Conservation (phyloP, 345 rosid genomes). For the Linum lewisii region DNA sequence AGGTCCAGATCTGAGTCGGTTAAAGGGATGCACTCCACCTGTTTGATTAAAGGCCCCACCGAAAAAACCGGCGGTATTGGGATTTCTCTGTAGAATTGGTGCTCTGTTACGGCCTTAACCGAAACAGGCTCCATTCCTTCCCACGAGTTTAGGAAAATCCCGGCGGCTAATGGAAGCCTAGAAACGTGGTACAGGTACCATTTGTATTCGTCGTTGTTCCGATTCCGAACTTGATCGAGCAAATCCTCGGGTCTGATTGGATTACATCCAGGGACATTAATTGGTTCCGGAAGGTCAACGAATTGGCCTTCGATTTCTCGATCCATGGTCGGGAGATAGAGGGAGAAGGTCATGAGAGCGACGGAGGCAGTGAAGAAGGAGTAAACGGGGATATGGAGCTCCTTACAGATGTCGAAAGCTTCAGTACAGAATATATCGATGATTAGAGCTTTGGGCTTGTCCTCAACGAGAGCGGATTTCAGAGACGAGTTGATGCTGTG, state of each 20-base stretch:
- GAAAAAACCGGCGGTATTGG: conserved; percentile 10
- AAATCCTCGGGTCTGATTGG: conserved; percentile 15
- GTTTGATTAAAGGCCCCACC: conserved; percentile 14
- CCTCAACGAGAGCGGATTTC: conserved; percentile 11
- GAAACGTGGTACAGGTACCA: conserved; percentile 9
- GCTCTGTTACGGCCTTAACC: conserved; percentile 8
- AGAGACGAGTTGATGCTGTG: conserved; percentile 12
- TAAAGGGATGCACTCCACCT: conserved; percentile 6
- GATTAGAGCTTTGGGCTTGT: conserved; percentile 7
- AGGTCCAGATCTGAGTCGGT: not conserved
- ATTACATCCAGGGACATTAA: conserved; percentile 16
- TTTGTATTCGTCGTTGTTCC: conserved; percentile 11
- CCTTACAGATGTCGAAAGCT: conserved; percentile 12
- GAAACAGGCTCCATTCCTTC: conserved; percentile 11
- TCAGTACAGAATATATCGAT: conserved; percentile 15
- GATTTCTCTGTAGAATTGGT: conserved; percentile 12
- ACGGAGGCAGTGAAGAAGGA: conserved; percentile 9
- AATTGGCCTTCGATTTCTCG: conserved; percentile 14
- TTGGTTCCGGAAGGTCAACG: conserved; percentile 14
- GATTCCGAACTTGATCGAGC: conserved; percentile 8
- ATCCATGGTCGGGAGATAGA: conserved; percentile 17
- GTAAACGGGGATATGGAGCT: conserved; percentile 15
- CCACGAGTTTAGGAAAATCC: conserved; percentile 21
- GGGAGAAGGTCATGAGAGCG: conserved; percentile 9
- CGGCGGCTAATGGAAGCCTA: conserved; percentile 7